phyloP scores from a whole-genome alignment of 2,329 filamentous ascomycete genomes.

The Didymella segeticola region DNA sequence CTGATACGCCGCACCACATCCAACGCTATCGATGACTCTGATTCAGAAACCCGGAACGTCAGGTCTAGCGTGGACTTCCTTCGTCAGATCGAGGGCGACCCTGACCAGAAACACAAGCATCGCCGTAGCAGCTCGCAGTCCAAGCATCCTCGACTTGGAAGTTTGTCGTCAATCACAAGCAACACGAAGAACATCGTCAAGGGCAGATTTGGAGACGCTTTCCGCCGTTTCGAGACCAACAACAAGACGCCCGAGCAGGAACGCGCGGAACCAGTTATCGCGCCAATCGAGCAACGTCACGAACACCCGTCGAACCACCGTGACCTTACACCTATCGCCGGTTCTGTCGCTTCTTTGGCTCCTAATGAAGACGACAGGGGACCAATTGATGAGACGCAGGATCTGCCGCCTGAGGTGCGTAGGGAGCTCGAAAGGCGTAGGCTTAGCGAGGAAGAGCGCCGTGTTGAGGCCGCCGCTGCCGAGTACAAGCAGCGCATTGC shows the following conservation, averaged over 20 bases:
- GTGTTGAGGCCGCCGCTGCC: slow-evolving; percentile 86
- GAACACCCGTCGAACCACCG: slow-evolving; percentile 28
- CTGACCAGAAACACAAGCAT: slow-evolving; percentile 59
- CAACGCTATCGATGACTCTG: slow-evolving; percentile 42
- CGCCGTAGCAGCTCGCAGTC: slow-evolving; percentile 63
- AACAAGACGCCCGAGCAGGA: slow-evolving; percentile 35
- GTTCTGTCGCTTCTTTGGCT: slow-evolving; percentile 70
- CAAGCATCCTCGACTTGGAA: slow-evolving; percentile 74
- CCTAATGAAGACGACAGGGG: slow-evolving; percentile 72
- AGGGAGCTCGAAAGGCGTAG: slow-evolving; percentile 85
- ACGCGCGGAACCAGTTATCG: slow-evolving; percentile 35
- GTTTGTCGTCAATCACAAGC: slow-evolving; percentile 71
- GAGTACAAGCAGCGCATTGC: slow-evolving; percentile 83
- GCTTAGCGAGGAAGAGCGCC: slow-evolving; percentile 84
- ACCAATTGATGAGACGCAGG: slow-evolving; percentile 69
- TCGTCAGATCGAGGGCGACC: slow-evolving; percentile 72
- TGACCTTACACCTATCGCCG: slow-evolving; percentile 70
- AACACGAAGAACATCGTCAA: slow-evolving; percentile 83
- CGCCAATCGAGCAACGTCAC: slow-evolving; percentile 33
- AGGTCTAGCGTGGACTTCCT: slow-evolving; percentile 84
- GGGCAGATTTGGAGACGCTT: slow-evolving; percentile 90
- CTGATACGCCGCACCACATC: slow-evolving; percentile 38
- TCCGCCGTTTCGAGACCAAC: slow-evolving; percentile 83
- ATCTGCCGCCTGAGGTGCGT: slow-evolving; percentile 84
- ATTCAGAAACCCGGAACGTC: slow-evolving; percentile 69